These are phyloP conservation scores for Septoria petroselini DNA, from an alignment of 2,329 filamentous ascomycete species.

Conservation along the genomic window DNA sequence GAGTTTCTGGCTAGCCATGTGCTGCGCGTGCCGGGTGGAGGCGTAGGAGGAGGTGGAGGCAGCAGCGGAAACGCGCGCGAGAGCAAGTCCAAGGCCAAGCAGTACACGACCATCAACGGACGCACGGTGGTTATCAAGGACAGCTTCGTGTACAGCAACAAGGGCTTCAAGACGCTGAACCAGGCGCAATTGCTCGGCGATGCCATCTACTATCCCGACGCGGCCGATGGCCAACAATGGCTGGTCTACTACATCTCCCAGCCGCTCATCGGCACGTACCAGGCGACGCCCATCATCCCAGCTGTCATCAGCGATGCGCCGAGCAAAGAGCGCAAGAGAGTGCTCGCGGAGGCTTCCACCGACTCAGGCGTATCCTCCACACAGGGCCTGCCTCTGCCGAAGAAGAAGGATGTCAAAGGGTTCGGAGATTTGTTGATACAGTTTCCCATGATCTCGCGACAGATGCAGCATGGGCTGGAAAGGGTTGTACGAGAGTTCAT, in stretches of 20 bases:
- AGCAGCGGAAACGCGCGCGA: slow-evolving; percentile 64
- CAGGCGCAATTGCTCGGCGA: slow-evolving; percentile 86
- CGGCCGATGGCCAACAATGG: slow-evolving; percentile 88
- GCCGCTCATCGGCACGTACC: slow-evolving; percentile 79
- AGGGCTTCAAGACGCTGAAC: slow-evolving; percentile 92
- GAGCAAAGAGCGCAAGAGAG: slow-evolving; percentile 35
- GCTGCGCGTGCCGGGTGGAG: slow-evolving; percentile 68
- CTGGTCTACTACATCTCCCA: slow-evolving; percentile 93
- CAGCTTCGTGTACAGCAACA: slow-evolving; percentile 88
- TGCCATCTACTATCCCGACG: slow-evolving; percentile 81
- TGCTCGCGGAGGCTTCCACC: slow-evolving; percentile 33
- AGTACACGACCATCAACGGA: slow-evolving; percentile 89
- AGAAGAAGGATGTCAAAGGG: slow-evolving; percentile 85
- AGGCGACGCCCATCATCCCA: slow-evolving; percentile 68
- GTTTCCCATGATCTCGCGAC: slow-evolving; percentile 91
- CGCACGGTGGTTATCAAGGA: slow-evolving; percentile 94
- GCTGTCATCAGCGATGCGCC: slow-evolving; percentile 50
- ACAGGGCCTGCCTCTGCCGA: slow-evolving; percentile 48
- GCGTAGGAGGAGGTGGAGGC: slow-evolving; percentile 44
- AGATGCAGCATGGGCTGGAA: slow-evolving; percentile 92
- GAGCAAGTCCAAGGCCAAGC: slow-evolving; percentile 86
- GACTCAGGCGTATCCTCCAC: slow-evolving; percentile 20
- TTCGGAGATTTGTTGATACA: slow-evolving; percentile 87
- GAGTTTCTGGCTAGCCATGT: slow-evolving; percentile 98
- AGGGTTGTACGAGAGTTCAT: slow-evolving; percentile 86